Evolutionary conservation across 768 basidiomycete genomes (phyloP), one percentile per base, ranked within the genome.

Genomic region (Infundibulicybe gibba): DNA sequence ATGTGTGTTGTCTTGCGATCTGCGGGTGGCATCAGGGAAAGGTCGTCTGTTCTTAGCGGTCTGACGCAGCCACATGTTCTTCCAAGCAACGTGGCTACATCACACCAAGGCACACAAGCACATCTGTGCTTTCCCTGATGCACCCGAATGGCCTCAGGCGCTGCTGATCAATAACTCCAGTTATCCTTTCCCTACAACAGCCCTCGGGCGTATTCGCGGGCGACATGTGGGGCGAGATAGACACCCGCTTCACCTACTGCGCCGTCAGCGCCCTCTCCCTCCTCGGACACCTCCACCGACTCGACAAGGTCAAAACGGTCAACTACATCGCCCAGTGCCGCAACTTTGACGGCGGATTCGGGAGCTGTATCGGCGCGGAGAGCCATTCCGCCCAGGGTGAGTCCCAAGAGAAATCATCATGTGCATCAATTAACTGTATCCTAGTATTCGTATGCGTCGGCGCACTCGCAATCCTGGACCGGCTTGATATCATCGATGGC

Each of bases 311-410:
- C 20, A 79, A 74, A 57, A 83, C 89, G 0, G 79, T 89, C 8
- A 70, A 65, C 6, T 92, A 95, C 63, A 79, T 98, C 38, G 62
- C 66, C 17, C 70, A 76, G 32, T 97, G 97, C 66, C 77, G 75
- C 59, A 99, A 98, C 63, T 97, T 93, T 62, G 97, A 99, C 60
- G 94, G 94, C 3, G 97, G 93, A 0, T 99, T 95, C 58, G 95
- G 97, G 19, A 83, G 75, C 40, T 64, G 70, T 13, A 75, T 81
- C 13, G 97, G 94, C 0, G 93, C 90, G 1, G 97, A 99, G 68
- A 93, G 88, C 50, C 97, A 99, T 69, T 81, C 94, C 11, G 90
- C 76, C 0, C 90, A 93, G 77, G 92, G 95, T 93, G 43, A 15
- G 59, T 60, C 5, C 32, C 40, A 9, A 2, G 15, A 10, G 12